A percentile compares a stretch with the other conserved stretches of the same genome.
Evolutionary conservation across 345 rosid genomes (phyloP).

Genomic region (Brassica nigra): DNA sequence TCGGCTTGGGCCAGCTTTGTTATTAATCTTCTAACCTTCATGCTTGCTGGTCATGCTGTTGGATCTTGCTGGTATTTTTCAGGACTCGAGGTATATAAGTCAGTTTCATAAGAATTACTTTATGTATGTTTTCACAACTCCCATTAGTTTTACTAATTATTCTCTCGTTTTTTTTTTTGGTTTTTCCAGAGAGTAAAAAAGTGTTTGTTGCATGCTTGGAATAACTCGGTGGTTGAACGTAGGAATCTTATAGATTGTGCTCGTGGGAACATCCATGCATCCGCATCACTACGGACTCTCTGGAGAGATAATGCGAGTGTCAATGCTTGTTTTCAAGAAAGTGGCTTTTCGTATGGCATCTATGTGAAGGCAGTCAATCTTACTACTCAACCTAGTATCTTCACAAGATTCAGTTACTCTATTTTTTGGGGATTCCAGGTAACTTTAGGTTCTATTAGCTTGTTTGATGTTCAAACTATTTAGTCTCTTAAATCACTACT

Average conservation of each 20-base stretch:
- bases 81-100: constrained; percentile 65
- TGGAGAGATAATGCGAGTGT: constrained; percentile 53
- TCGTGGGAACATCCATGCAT: neutral
- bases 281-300: rapidly evolving
- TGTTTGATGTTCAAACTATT: neutral
- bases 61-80: constrained; percentile 90
- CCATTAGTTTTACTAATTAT: neutral
- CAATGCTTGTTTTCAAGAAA: constrained; percentile 50
- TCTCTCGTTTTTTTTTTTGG: neutral
- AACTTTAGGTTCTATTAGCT: neutral
- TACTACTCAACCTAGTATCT: constrained; percentile 41
- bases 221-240: constrained; percentile 31
- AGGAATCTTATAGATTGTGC: constrained; percentile 64
- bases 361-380: constrained; percentile 57
- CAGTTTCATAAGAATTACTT: neutral
- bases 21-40: constrained; percentile 72
- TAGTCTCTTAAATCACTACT: neutral
- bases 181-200: constrained; percentile 53
- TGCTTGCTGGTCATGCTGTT: constrained; percentile 73
- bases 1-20: constrained; percentile 84
- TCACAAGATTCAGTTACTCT: constrained; percentile 69
- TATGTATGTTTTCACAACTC: neutral
- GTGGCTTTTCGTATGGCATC: constrained; percentile 60
- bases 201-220: constrained; percentile 44
- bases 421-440: constrained; percentile 98